Evolutionary conservation across 345 rosid species (phyloP).

Genomic region (Tarenaya hassleriana): DNA sequence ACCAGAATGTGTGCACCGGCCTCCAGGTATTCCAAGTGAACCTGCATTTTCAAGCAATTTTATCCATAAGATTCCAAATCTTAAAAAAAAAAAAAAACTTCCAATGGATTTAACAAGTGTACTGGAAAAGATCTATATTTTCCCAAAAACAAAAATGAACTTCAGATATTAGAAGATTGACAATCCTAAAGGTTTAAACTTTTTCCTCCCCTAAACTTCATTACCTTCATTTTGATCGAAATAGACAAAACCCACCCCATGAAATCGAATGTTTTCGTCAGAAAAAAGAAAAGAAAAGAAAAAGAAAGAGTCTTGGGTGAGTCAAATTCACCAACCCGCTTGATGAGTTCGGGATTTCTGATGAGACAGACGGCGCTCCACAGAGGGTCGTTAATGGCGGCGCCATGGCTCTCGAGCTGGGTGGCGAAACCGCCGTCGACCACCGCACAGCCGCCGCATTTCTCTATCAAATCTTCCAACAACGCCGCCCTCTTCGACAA

Average conservation of each 20-base stretch:
- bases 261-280: too few species aligned
- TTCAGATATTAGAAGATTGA: too few species aligned
- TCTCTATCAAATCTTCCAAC: conserved; percentile 59
- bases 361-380: conserved; percentile 92
- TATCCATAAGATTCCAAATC: background rate
- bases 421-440: conserved; percentile 94
- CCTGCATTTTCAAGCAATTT: conserved; percentile 35
- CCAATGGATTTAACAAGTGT: too few species aligned
- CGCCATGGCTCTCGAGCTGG: conserved; percentile 84
- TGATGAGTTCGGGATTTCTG: conserved; percentile 62
- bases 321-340: conserved; percentile 34
- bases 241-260: too few species aligned
- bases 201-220: too few species aligned
- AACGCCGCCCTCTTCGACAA: conserved; percentile 31
- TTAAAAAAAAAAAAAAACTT: background rate
- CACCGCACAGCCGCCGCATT: conserved; percentile 85
- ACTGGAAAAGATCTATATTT: too few species aligned
- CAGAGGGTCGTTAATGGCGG: conserved; percentile 74
- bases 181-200: too few species aligned
- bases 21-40: conserved; percentile 80
- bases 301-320: background rate
- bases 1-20: conserved; percentile 91
- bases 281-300: background rate
- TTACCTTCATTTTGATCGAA: too few species aligned
- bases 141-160: too few species aligned